Evolutionary conservation across 257 asterid genomes (phyloP), one percentile per base, ranked within the genome.

Genomic region (Penstemon davidsonii): DNA sequence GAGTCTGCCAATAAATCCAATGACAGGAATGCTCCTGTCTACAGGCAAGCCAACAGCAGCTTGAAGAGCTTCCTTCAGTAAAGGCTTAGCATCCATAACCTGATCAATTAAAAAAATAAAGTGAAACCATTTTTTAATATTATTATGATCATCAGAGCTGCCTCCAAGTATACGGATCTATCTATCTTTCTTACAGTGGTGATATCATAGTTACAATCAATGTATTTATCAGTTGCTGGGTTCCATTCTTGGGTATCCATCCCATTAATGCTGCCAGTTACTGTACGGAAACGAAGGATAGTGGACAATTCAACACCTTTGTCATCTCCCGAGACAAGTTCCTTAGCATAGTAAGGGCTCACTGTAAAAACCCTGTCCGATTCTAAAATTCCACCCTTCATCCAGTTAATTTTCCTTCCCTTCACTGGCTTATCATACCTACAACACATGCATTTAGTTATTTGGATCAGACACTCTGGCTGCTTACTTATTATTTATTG

Each of bases 171-270:
- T 18, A 51, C 6, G 50, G 62, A 18, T 65, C 33, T 25, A 25
- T 25, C 33, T 25, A 25, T 2, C 33, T 25, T 25, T 25, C 86
- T 78, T 80, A 93, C 97, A 12, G 96, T 88, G 49, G 89, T 73
- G 65, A 85, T 88, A 58, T 94, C 90, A 58, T 87, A 94, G 73
- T 88, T 78, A 75, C 71, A 75, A 51, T 79, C 87, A 3, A 87
- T 82, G 79, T 85, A 74, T 65, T 90, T 93, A 81, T 93, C 98
- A 10, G 95, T 82, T 5, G 87, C 84, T 3, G 97, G 96, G 65
- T 94, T 84, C 99, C 99, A 91, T 81, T 94, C 99, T 79, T 90
- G 96, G 58, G 79, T 81, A 75, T 91, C 97, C 96, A 88, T 87
- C 44, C 99, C 97, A 36, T 94, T 94, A 5, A 78, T 81, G 54